Base-by-base conservation (phyloP, 257 asterid genomes). In the Solanum lignicaule region DNA sequence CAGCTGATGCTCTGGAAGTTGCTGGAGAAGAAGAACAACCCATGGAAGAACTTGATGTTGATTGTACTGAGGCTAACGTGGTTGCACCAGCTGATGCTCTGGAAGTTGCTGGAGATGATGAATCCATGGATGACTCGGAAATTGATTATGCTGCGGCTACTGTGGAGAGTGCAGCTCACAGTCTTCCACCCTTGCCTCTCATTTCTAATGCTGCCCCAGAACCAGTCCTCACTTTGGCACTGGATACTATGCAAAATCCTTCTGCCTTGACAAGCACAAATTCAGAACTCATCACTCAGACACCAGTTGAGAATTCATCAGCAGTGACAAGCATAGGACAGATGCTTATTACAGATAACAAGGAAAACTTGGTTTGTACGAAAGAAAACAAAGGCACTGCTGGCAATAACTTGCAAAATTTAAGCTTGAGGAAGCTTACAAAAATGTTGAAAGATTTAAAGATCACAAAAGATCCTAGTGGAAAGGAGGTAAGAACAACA, bases 321-420 rank as follows among this genome's bases (percentile, higher is more conserved):
- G 78, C 39, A 71, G 78, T 5, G 7, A 16, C 78, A 16, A 31
- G 39, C 78, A 88, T 84, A 43, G 75, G 15, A 6, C 8, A 33
- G 76, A 83, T 88, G 29, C 7, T 31, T 78, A 60, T 88, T 76
- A 74, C 92, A 13, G 94, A 93, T 43, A 90, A 93, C 91, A 94
- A 94, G 89, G 98, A 93, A 31, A 79, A 87, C 23, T 20, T 89
- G 78, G 86, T 85, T 36, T 32, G 79, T 39, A 65, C 85, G 12
- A 65, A 86, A 62, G 94, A 91, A 71, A 62, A 71, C 20, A 55
- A 90, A 71, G 90, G 55, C 29, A 23, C 43, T 69, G 88, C 84
- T 36, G 86, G 43, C 78, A 69, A 87, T 29, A 25, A 82, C 60
- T 62, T 89, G 87, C 62, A 73, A 27, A 91, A 83, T 8, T 0